These are phyloP conservation scores for Sclerotinia nivalis DNA, from an alignment of 2,329 filamentous ascomycete genomes.

Conservation along the genomic window DNA sequence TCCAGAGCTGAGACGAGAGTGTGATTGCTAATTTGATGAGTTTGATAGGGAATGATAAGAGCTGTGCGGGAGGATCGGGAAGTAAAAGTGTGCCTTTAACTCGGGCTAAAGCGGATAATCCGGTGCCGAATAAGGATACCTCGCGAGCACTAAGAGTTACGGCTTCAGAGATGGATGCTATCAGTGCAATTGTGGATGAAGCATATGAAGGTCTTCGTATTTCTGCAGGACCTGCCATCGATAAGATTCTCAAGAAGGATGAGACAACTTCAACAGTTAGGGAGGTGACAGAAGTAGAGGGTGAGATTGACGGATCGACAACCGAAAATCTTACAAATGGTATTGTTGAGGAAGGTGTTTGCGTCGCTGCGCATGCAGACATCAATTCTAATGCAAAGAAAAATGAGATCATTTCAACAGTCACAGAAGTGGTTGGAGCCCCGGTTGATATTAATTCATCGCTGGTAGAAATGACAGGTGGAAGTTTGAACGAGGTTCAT, in stretches of 20 bases:
- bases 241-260: background rate
- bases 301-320: background rate
- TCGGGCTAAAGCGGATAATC: background rate
- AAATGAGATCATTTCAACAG: background rate
- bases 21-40: background rate
- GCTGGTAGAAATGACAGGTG: background rate
- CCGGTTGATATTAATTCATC: background rate
- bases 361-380: background rate
- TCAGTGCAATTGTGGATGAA: slow-evolving; percentile 13
- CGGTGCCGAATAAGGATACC: too few relatives aligned
- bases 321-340: background rate
- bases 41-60: background rate
- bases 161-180: background rate
- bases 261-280: background rate
- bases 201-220: slow-evolving; percentile 1
- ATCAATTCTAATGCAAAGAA: background rate
- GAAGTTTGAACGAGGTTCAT: background rate
- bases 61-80: background rate
- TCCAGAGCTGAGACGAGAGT: too few relatives aligned
- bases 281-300: background rate
- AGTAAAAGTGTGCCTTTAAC: background rate
- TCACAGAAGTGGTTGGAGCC: background rate
- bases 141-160: background rate
- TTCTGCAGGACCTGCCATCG: background rate
- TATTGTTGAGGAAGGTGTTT: background rate